Evolutionary conservation across 1,284 basidiomycete genomes (phyloP).

Genomic region (Phylloporus sp.): DNA sequence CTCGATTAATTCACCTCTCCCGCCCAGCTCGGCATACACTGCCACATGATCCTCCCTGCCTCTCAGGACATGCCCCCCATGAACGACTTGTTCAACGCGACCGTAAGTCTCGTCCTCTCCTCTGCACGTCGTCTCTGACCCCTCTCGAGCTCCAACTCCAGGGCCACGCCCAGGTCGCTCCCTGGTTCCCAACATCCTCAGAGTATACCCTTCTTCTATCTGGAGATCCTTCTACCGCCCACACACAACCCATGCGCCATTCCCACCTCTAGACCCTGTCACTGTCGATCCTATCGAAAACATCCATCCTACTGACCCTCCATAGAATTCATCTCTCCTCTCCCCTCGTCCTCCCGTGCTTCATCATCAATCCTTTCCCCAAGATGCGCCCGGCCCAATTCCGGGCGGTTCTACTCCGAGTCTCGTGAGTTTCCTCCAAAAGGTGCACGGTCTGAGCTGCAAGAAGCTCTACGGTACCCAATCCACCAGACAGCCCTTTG

Average conservation of each 20-base stretch:
- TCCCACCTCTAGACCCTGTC: conserved; percentile 9
- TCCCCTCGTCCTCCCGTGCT: conserved; percentile 35
- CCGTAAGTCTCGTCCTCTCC: conserved; percentile 48
- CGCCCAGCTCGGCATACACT: conserved; percentile 59
- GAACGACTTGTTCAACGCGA: conserved; percentile 59
- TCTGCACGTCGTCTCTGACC: conserved; percentile 18
- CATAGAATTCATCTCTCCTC: conserved; percentile 15
- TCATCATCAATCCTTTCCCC: conserved; percentile 42
- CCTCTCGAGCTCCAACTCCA: conserved; percentile 51
- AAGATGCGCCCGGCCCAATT: conserved; percentile 22
- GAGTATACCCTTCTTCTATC: conserved; percentile 47
- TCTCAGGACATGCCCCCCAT: conserved; percentile 53
- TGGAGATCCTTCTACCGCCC: conserved; percentile 27
- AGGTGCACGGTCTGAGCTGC: conserved; percentile 66
- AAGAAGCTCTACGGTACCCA: conserved; percentile 68
- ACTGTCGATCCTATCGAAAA: conserved; percentile 19
- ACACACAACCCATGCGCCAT: background rate
- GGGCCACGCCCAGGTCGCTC: conserved; percentile 40
- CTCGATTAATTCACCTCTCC: conserved; percentile 23
- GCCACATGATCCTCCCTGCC: conserved; percentile 63
- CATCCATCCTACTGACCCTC: conserved; percentile 28
- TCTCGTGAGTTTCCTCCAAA: conserved; percentile 62
- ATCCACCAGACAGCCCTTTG: conserved; percentile 56
- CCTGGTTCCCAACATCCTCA: conserved; percentile 50
- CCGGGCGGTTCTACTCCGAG: conserved; percentile 42